Percentiles rank a stretch among this genome's conserved stretches.
Evolutionary conservation across 805 yeast species (phyloP).

Genomic region (Candida mattraensis): DNA sequence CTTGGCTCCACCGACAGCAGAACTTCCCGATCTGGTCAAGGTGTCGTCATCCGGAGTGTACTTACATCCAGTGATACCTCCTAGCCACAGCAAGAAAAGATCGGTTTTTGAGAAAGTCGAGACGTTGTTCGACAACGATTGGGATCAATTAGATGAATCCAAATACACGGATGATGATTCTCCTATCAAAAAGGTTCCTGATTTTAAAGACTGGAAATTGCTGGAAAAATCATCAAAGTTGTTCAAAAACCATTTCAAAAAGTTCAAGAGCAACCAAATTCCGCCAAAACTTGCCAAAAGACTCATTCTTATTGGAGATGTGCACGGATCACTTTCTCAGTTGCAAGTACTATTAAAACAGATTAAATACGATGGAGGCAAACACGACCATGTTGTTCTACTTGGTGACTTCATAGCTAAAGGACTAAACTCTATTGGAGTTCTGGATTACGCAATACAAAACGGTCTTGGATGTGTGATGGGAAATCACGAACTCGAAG

Average conservation of each 20-base stretch:
- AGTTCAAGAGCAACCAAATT: slow-evolving; percentile 9
- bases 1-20: slow-evolving; percentile 33
- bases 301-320: slow-evolving; percentile 76
- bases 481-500: slow-evolving; percentile 86
- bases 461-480: slow-evolving; percentile 68
- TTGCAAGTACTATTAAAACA: slow-evolving; percentile 53
- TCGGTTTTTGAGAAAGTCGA: background rate
- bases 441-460: slow-evolving; percentile 62
- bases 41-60: slow-evolving; percentile 25
- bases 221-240: slow-evolving; percentile 16
- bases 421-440: slow-evolving; percentile 74
- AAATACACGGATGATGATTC: slow-evolving; percentile 24
- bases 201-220: slow-evolving; percentile 21
- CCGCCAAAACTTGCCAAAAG: slow-evolving; percentile 38
- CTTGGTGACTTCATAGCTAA: slow-evolving; percentile 86
- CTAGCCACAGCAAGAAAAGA: slow-evolving; percentile 7
- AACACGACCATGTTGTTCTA: slow-evolving; percentile 60
- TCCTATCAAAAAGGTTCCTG: slow-evolving; percentile 30
- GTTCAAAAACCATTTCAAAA: slow-evolving; percentile 24
- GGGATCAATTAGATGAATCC: slow-evolving; percentile 14
- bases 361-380: slow-evolving; percentile 41
- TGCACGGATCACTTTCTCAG: slow-evolving; percentile 74
- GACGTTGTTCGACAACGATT: slow-evolving; percentile 1
- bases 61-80: slow-evolving; percentile 32
- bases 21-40: slow-evolving; percentile 26